Base-by-base conservation (phyloP, 2,329 filamentous ascomycete species). In the Cryphonectria nitschkei region DNA sequence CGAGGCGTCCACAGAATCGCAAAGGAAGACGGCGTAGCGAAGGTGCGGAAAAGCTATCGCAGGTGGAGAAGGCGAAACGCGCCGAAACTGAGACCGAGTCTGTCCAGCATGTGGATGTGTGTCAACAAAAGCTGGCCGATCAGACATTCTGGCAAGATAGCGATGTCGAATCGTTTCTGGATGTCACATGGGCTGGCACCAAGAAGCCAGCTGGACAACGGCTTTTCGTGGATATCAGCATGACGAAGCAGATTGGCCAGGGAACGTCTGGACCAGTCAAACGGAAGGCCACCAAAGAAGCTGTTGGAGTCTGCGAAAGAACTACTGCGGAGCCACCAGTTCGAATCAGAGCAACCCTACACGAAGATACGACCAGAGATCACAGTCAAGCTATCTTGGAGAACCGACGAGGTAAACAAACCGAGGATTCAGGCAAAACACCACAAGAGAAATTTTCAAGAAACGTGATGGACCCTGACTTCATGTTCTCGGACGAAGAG, bases 401-500 rank as follows among this genome's bases (percentile, higher is more conserved):
- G 39, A 46, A 32, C 9, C 5, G 39, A 13, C 37, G 9, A 2
- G 39, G 14, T 7, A 11, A 46, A 14, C 22, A 26, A 19, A 9
- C 39, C 26, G n/a, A 7, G 6, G 8, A 41, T 13, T n/a, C 60
- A 41, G 26, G 41, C 16, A 50, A 41, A 14, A 22, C 2, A 50
- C 8, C 56, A 16, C 34, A 39, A 37, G 68, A 64, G 22, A 34
- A 11, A 6, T 67, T 68, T 37, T n/a, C 50, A 29, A 73, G 74
- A 34, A 77, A 76, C 61, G 41, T 34, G 14, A 43, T 77, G 46
- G 75, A 77, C 67, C 73, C 76, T 13, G 73, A 74, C 29, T 78
- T 78, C 68, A 75, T 71, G 16, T 82, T 82, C 69, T 82, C 80
- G 0, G 81, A 82, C 68, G 81, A 82, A 11, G 80, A 82, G 22